Evolutionary conservation across 2,329 filamentous ascomycete species (phyloP).

Genomic region (Xylaria polymorpha): DNA sequence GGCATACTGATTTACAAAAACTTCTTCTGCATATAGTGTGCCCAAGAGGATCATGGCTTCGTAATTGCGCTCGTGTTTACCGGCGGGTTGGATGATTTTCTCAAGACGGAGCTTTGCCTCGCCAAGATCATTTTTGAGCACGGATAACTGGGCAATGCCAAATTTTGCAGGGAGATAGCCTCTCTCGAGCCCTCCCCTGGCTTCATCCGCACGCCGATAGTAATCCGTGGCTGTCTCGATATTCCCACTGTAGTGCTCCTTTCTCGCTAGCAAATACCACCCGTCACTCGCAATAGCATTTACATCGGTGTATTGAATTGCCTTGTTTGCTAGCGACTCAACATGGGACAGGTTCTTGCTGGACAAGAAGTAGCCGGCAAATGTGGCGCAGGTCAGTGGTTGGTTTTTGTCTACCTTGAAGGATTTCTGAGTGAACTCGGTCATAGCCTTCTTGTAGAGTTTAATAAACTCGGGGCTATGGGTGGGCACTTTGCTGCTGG

Average conservation of each 20-base stretch:
- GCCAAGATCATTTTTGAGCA: conserved; percentile 84
- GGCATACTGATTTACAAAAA: conserved; percentile 80
- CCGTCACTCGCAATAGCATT: conserved; percentile 97
- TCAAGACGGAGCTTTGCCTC: conserved; percentile 94
- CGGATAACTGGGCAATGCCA: conserved; percentile 88
- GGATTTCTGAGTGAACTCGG: conserved; percentile 90
- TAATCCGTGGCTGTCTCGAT: conserved; percentile 81
- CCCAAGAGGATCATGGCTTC: conserved; percentile 94
- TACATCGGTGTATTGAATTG: conserved; percentile 95
- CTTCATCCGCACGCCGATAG: conserved; percentile 90
- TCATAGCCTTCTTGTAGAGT: conserved; percentile 94
- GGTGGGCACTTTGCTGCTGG: conserved; percentile 83
- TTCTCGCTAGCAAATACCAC: conserved; percentile 93
- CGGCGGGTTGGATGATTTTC: conserved; percentile 90
- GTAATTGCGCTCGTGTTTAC: conserved; percentile 67
- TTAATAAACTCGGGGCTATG: conserved; percentile 86
- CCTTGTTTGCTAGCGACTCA: conserved; percentile 87
- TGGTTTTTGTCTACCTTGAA: conserved; percentile 94
- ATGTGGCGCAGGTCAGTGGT: conserved; percentile 89
- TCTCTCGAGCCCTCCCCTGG: conserved; percentile 88
- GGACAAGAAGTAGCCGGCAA: conserved; percentile 89
- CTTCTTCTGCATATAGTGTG: conserved; percentile 92
- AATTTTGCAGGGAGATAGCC: conserved; percentile 96
- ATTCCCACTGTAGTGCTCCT: conserved; percentile 87
- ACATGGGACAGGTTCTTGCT: conserved; percentile 84